phyloP scores from a whole-genome alignment of 2,329 filamentous ascomycete species.

The Arthrinium phaeospermum region DNA sequence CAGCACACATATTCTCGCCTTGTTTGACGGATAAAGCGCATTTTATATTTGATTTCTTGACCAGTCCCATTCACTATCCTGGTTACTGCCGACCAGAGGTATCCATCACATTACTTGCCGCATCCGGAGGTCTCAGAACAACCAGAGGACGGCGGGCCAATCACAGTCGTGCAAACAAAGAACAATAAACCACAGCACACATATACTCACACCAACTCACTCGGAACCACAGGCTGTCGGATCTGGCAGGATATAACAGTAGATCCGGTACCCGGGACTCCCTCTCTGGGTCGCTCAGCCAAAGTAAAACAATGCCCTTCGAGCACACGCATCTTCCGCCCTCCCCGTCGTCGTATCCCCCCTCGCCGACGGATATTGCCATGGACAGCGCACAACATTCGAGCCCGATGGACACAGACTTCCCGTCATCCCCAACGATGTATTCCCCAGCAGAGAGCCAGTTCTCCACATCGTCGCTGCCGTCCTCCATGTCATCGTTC shows the following conservation, averaged over 20 bases:
- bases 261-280: neutral
- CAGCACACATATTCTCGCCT: neutral
- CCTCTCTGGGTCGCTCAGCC: neutral
- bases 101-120: neutral
- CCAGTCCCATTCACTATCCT: neutral
- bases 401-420: constrained; percentile 18
- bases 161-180: constrained; percentile 9
- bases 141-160: neutral
- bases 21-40: neutral
- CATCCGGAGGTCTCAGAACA: neutral
- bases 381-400: constrained; percentile 26
- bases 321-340: constrained; percentile 15
- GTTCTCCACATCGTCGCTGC: neutral
- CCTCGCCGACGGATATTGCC: constrained; percentile 19
- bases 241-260: neutral
- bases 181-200: constrained; percentile 6
- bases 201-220: constrained; percentile 14
- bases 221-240: neutral
- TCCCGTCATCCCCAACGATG: neutral
- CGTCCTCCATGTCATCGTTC: constrained; percentile 7
- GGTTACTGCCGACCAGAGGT: neutral
- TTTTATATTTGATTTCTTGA: constrained; percentile 5
- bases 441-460: constrained; percentile 13
- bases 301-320: constrained; percentile 5
- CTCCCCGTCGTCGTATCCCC: constrained; percentile 8